Evolutionary conservation across 2,329 filamentous ascomycete genomes (phyloP), one percentile per base, ranked within the genome.

Genomic region (Clarireedia homoeocarpa): DNA sequence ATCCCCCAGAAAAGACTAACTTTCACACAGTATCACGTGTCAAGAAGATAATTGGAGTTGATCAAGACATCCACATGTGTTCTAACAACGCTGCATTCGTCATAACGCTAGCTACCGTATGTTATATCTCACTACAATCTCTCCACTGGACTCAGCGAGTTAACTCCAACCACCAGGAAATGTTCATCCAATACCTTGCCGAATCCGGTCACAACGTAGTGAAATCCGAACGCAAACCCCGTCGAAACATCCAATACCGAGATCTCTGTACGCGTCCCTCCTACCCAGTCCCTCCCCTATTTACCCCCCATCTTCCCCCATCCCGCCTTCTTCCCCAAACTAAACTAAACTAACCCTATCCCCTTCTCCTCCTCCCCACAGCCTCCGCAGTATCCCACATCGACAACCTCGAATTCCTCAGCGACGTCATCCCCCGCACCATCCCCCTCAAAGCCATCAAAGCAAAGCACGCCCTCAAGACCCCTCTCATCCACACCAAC

Each of bases 81-180:
- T 95, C 91, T 48, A 95, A 91, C 71, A 95, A 95, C 68, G 92
- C 92, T 53, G 88, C 91, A 20, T 97, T 97, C 71, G 85, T 92
- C 56, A 95, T 97, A 66, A 91, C 92, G 1, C 80, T 96, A 58
- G 94, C 94, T 23, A 91, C 94, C 3, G 88, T 89, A 72, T 62
- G 79, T 69, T 42, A 24, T 6, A 5, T n/a, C 20, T 47, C 17
- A 15, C 4, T 15, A 36, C 27, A 17, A 24, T 23, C 39, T 54
- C 24, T 34, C 9, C 7, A 42, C 27, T 20, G n/a, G 17, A 24
- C n/a, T 15, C 10, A 36, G 46, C 39, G 59, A 34, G 48, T 57
- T 63, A 44, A 61, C 52, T 38, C 20, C 26, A 6, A 30, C 17
- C 56, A 20, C 20, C 36, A 91, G 86, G 94, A 99, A 74, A 85